Percentiles rank a stretch among this genome's conserved stretches.
phyloP scores from a whole-genome alignment of 1,284 basidiomycete species.

The Cerrena zonata region DNA sequence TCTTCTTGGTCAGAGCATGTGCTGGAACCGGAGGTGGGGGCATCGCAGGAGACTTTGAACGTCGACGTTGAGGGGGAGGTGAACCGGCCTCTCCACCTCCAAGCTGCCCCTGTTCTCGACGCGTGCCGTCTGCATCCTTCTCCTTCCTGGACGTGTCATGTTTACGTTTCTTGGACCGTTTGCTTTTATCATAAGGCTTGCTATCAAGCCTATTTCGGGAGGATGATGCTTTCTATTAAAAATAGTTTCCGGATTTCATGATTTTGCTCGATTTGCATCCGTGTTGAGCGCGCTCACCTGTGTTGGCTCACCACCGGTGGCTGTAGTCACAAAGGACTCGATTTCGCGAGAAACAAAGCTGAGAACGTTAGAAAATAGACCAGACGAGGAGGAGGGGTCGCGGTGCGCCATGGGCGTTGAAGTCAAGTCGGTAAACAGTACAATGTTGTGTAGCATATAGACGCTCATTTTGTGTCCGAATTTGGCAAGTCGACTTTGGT shows the following conservation, averaged over 20 bases:
- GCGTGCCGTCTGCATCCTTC: background rate
- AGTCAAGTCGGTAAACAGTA: too few species aligned
- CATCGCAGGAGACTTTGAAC: slow-evolving; percentile 19
- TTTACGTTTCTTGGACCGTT: slow-evolving; percentile 3
- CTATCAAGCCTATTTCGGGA: slow-evolving; percentile 23
- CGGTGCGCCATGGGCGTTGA: slow-evolving; percentile 14
- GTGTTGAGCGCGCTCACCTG: slow-evolving; percentile 17
- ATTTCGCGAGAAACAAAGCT: slow-evolving; percentile 66
- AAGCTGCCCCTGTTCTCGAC: background rate
- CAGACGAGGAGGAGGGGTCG: slow-evolving; percentile 23
- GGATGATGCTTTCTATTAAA: slow-evolving; percentile 20
- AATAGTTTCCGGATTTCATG: background rate
- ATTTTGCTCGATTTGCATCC: background rate
- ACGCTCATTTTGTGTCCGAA: too few species aligned
- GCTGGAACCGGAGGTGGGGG: slow-evolving; percentile 28
- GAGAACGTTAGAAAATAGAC: slow-evolving; percentile 60
- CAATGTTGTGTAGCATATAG: too few species aligned
- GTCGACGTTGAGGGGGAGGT: background rate
- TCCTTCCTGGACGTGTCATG: too few species aligned
- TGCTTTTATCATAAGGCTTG: slow-evolving; percentile 9
- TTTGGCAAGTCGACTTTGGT: too few species aligned
- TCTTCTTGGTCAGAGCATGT: slow-evolving; percentile 8
- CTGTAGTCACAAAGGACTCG: slow-evolving; percentile 61
- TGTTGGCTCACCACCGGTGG: slow-evolving; percentile 42
- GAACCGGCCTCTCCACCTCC: background rate